These are phyloP conservation scores for Rutstroemia sydowiana DNA, from an alignment of 2,329 filamentous ascomycete species.

Conservation along the genomic window DNA sequence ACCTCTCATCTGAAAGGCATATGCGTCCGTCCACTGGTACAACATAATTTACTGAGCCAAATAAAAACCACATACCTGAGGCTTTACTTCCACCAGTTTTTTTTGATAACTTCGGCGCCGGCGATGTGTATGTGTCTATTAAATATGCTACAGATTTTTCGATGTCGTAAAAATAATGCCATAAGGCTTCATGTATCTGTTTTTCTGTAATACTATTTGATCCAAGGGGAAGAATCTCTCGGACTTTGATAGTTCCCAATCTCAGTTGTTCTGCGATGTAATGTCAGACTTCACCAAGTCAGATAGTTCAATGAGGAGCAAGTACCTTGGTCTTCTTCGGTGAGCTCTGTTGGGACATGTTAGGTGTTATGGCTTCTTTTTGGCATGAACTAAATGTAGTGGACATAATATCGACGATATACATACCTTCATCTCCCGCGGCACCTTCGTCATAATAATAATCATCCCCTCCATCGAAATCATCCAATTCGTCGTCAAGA, in stretches of 20 bases:
- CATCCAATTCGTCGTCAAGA: conserved; percentile 42
- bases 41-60: conserved; percentile 6
- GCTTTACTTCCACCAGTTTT: conserved; percentile 13
- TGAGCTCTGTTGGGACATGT: conserved; percentile 22
- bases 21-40: not conserved
- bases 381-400: not conserved
- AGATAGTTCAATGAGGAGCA: not conserved
- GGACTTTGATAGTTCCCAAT: conserved; percentile 59
- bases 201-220: conserved; percentile 45
- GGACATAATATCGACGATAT: not conserved
- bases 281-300: conserved; percentile 5
- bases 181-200: conserved; percentile 83
- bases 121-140: conserved; percentile 44
- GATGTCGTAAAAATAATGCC: conserved; percentile 94
- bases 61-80: conserved; percentile 25
- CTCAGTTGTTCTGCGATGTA: conserved; percentile 47
- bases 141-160: conserved; percentile 79
- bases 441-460: conserved; percentile 33
- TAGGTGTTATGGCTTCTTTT: not conserved
- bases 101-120: conserved; percentile 29
- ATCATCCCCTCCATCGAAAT: conserved; percentile 41
- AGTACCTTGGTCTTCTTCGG: conserved; percentile 30
- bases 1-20: conserved; percentile 17
- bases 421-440: conserved; percentile 27
- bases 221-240: conserved; percentile 55